Conservation (phyloP, 441 rosid genomes). For the Adansonia madagascariensis region DNA sequence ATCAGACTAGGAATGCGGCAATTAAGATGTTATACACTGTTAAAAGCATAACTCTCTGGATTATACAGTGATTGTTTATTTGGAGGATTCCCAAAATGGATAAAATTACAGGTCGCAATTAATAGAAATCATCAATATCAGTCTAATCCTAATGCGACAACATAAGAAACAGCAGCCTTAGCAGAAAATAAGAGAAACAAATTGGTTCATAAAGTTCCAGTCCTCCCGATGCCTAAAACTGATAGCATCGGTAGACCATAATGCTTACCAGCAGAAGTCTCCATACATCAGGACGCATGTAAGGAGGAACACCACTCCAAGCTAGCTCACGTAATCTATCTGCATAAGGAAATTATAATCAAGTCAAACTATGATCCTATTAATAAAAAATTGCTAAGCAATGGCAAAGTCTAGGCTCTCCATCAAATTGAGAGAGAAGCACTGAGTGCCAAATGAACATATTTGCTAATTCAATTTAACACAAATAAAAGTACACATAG, state of each 20-base stretch:
- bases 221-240: constrained; percentile 22
- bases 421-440: constrained; percentile 10
- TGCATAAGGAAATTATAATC: constrained; percentile 35
- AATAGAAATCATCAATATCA: background rate
- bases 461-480: background rate
- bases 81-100: background rate
- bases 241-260: constrained; percentile 16
- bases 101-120: background rate
- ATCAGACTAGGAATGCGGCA: background rate
- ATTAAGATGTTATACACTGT: background rate
- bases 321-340: constrained; percentile 90
- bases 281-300: constrained; percentile 95
- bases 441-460: background rate
- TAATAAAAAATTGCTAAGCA: constrained; percentile 8
- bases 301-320: constrained; percentile 97
- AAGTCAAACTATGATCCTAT: constrained; percentile 18
- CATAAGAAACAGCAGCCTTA: constrained; percentile 1
- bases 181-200: background rate
- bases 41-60: background rate
- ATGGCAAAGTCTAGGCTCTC: constrained; percentile 10
- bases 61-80: constrained; percentile 4
- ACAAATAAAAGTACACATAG: constrained; percentile 1
- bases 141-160: background rate
- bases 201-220: background rate
- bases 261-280: constrained; percentile 92